Percentiles rank a stretch among this genome's conserved stretches.
phyloP scores from a whole-genome alignment of 2,329 filamentous ascomycete species.

The Talaromyces sp. region DNA sequence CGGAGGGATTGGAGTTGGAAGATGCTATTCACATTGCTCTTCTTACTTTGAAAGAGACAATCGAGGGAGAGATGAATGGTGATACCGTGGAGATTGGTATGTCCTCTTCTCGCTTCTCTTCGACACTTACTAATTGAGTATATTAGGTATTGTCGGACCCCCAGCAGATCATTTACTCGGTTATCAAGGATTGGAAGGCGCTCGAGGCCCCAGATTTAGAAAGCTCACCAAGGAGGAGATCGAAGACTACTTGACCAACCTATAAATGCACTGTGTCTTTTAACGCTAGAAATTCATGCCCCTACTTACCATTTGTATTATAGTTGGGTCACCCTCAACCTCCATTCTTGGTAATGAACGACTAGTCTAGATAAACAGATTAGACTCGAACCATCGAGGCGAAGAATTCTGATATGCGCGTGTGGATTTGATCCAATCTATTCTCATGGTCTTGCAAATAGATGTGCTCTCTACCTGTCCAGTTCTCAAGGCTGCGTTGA shows the following conservation, averaged over 20 bases:
- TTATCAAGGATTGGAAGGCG: constrained; percentile 55
- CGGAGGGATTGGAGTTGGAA: constrained; percentile 92
- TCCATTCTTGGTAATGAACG: constrained; percentile 6
- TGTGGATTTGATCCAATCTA: not conserved
- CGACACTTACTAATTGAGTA: not conserved
- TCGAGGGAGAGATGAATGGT: constrained; percentile 98
- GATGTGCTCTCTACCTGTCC: not conserved
- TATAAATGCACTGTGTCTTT: constrained; percentile 55
- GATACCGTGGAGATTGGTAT: constrained; percentile 96
- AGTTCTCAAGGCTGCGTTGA: not conserved
- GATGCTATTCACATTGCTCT: constrained; percentile 98
- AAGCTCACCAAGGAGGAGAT: constrained; percentile 95
- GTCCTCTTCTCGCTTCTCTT: constrained; percentile 28
- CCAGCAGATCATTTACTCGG: constrained; percentile 91
- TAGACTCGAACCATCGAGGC: not conserved
- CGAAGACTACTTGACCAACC: constrained; percentile 98
- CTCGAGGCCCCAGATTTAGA: constrained; percentile 44
- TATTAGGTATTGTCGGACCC: constrained; percentile 82
- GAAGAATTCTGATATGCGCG: not conserved
- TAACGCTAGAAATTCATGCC: constrained; percentile 19
- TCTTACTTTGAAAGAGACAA: constrained; percentile 96
- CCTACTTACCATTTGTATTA: constrained; percentile 25
- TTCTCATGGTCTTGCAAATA: not conserved
- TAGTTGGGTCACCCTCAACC: constrained; percentile 27
- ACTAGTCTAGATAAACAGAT: constrained; percentile 7